A percentile compares a stretch with the other conserved stretches of the same genome.
These are phyloP conservation scores for Ustilago lituana DNA, from an alignment of 1,284 basidiomycete species.

Conservation along the genomic window DNA sequence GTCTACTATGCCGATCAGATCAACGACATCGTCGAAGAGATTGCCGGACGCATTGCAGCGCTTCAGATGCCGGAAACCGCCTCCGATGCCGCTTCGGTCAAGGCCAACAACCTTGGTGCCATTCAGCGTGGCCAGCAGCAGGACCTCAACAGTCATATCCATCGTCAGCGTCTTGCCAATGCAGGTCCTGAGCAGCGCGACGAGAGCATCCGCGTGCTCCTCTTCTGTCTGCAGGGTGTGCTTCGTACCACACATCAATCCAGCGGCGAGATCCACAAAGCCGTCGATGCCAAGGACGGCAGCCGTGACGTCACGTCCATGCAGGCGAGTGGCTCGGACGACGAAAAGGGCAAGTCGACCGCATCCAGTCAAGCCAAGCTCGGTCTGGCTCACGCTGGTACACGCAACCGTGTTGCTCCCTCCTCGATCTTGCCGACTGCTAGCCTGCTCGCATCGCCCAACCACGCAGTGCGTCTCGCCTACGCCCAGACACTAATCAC, in stretches of 20 bases:
- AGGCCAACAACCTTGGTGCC: conserved; percentile 67
- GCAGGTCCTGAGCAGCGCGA: conserved; percentile 69
- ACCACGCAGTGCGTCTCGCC: conserved; percentile 53
- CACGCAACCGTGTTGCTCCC: conserved; percentile 51
- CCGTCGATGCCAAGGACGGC: conserved; percentile 26
- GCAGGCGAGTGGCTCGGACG: conserved; percentile 1
- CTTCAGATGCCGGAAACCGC: conserved; percentile 76
- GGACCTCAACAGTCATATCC: conserved; percentile 40
- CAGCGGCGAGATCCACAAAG: conserved; percentile 64
- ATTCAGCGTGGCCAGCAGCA: conserved; percentile 39
- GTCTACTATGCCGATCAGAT: conserved; percentile 97
- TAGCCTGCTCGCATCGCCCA: conserved; percentile 50
- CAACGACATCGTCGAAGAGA: conserved; percentile 87
- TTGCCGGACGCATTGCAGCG: conserved; percentile 78
- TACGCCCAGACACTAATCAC: conserved; percentile 56
- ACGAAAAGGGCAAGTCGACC: conserved; percentile 46
- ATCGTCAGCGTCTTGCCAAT: conserved; percentile 56
- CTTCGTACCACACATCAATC: conserved; percentile 75
- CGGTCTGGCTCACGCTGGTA: conserved; percentile 44
- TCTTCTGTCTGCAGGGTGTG: conserved; percentile 79
- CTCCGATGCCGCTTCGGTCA: conserved; percentile 57
- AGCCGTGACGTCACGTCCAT: neutral
- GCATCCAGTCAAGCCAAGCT: conserved; percentile 24
- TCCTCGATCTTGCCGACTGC: conserved; percentile 45
- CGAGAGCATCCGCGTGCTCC: conserved; percentile 78